Evolutionary conservation across 2,329 filamentous ascomycete genomes (phyloP), one percentile per base, ranked within the genome.

Genomic region (Xylaria multiplex): DNA sequence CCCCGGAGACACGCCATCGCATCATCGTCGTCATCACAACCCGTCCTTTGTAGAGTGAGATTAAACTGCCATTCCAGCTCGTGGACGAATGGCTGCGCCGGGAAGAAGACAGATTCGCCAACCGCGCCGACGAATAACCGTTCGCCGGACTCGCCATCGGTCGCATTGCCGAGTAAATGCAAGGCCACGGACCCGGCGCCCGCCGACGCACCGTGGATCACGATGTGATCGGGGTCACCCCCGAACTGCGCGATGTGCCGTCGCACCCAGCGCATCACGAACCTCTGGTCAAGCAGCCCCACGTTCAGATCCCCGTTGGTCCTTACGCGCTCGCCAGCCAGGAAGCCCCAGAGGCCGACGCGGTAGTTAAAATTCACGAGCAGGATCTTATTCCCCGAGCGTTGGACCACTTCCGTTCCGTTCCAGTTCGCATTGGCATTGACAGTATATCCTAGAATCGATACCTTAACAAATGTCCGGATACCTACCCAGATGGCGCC

Each of bases 341-440:
- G 80, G 70, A 91, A 91, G 0, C 89, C 89, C 70, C 85, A 85
- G 0, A 86, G 78, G 0, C 87, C 88, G 6, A 91, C 85, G 6
- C 89, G 83, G 72, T 90, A 90, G 76, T 88, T 88, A 74, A 89
- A 88, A 71, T 85, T 85, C 55, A 89, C 86, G 60, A 86, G 81
- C 14, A 90, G 77, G 54, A 89, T 78, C 66, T 79, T 81, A 30
- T 78, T 70, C 14, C 75, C 79, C 0, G 84, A 85, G 68, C 74
- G 74, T 32, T 79, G 73, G 27, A 87, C 78, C 3, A 85, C 78
- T 27, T 79, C 77, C 0, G 81, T 80, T 37, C 83, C 85, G 72
- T 86, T 85, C 74, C 81, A 85, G 73, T 85, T 83, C 14, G 79
- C 78, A 65, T 86, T 87, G n/a, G 80, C 76, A 62, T 85, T 82